Percentiles rank a stretch among this genome's conserved stretches.
These are phyloP conservation scores for Cercospora sojina DNA, from an alignment of 2,329 filamentous ascomycete genomes.

Conservation along the genomic window DNA sequence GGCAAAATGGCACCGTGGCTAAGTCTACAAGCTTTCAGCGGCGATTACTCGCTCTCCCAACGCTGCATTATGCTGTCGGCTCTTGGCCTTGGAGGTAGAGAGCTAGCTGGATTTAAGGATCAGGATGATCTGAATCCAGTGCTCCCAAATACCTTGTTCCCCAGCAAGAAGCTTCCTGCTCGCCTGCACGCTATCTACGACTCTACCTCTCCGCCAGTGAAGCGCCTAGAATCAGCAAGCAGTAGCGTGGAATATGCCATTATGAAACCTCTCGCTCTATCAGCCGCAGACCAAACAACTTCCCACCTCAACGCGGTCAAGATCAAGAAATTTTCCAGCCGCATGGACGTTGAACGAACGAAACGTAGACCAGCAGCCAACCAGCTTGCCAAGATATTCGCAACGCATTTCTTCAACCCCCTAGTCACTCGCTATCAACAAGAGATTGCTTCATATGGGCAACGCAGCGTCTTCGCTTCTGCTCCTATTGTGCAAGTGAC, in stretches of 20 bases:
- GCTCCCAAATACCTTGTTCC: constrained; percentile 55
- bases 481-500: constrained; percentile 73
- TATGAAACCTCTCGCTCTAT: constrained; percentile 76
- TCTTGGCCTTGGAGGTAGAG: constrained; percentile 76
- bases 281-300: constrained; percentile 74
- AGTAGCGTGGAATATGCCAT: constrained; percentile 68
- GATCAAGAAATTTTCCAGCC: constrained; percentile 81
- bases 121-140: constrained; percentile 48
- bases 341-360: constrained; percentile 62
- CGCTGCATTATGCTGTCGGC: constrained; percentile 78
- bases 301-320: constrained; percentile 79
- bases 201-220: constrained; percentile 32
- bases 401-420: constrained; percentile 79
- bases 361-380: constrained; percentile 65
- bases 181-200: constrained; percentile 71
- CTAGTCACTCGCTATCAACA: constrained; percentile 67
- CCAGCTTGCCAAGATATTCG: constrained; percentile 72
- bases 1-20: constrained; percentile 80
- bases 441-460: constrained; percentile 37
- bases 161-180: constrained; percentile 74
- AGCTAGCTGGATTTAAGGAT: constrained; percentile 74
- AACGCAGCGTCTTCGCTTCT: constrained; percentile 60
- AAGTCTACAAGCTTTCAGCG: constrained; percentile 80
- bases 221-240: constrained; percentile 67
- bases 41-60: constrained; percentile 86